Evolutionary conservation across 2,329 filamentous ascomycete genomes (phyloP).

Genomic region (Neonectria ditissima): DNA sequence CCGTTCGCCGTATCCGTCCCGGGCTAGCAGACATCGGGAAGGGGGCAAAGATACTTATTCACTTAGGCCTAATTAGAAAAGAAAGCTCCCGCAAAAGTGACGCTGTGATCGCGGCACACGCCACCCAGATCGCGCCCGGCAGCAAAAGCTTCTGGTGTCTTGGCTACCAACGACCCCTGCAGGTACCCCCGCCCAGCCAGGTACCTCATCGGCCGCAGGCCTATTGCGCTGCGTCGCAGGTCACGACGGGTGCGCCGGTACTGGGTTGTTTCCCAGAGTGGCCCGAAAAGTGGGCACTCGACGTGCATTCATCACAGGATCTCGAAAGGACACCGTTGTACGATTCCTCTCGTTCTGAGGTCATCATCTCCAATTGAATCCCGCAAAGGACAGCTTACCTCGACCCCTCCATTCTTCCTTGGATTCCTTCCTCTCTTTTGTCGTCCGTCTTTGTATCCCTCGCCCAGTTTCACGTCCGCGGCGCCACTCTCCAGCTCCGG

Average conservation of each 20-base stretch:
- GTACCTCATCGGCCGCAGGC: background rate
- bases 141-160: constrained; percentile 21
- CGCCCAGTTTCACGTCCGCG: constrained; percentile 10
- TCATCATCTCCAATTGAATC: constrained; percentile 47
- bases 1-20: background rate
- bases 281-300: constrained; percentile 43
- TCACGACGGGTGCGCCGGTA: constrained; percentile 5
- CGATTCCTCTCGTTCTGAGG: constrained; percentile 44
- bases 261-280: constrained; percentile 23
- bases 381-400: constrained; percentile 42
- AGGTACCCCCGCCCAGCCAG: background rate
- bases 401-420: constrained; percentile 25
- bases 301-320: constrained; percentile 50
- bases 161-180: constrained; percentile 1
- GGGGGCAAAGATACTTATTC: background rate
- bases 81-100: background rate
- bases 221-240: background rate
- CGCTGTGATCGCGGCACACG: constrained; percentile 8
- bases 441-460: constrained; percentile 13
- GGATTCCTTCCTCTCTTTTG: constrained; percentile 22
- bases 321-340: constrained; percentile 56
- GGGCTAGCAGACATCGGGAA: background rate
- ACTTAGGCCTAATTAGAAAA: background rate
- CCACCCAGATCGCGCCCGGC: constrained; percentile 12
- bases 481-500: constrained; percentile 21